Percentiles rank a stretch among this genome's conserved stretches.
phyloP scores from a whole-genome alignment of 2,329 filamentous ascomycete genomes.

The Cryphonectria radicalis region DNA sequence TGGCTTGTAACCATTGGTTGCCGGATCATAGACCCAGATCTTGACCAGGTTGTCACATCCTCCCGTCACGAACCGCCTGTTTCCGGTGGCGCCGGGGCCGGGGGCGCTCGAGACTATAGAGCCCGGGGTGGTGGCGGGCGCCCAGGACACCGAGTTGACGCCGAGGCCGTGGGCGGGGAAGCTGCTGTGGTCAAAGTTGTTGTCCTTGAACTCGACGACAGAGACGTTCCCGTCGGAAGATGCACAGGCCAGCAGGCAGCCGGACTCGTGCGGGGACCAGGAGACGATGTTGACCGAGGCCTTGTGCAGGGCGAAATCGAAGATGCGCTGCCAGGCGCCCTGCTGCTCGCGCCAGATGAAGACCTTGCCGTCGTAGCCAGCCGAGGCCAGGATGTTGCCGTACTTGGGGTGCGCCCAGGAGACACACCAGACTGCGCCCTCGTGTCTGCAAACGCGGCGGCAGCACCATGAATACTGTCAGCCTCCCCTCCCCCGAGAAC shows the following conservation, averaged over 20 bases:
- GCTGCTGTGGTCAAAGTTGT: constrained; percentile 85
- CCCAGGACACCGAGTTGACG: constrained; percentile 96
- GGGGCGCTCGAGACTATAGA: constrained; percentile 78
- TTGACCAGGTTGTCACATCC: constrained; percentile 93
- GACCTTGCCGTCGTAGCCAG: constrained; percentile 96
- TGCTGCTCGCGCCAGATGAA: constrained; percentile 95
- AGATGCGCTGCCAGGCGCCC: constrained; percentile 80
- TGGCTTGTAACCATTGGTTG: constrained; percentile 64
- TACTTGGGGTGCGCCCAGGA: constrained; percentile 99
- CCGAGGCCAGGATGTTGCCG: constrained; percentile 94
- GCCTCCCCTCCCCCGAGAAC: not conserved
- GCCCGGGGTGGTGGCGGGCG: constrained; percentile 81
- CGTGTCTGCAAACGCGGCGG: constrained; percentile 67
- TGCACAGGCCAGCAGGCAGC: constrained; percentile 92
- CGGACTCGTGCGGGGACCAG: constrained; percentile 96
- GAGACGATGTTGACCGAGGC: constrained; percentile 95
- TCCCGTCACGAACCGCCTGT: constrained; percentile 89
- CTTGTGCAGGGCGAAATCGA: constrained; percentile 91
- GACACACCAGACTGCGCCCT: constrained; percentile 97
- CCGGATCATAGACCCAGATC: constrained; percentile 82
- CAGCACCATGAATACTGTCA: not conserved
- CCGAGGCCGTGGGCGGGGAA: constrained; percentile 93
- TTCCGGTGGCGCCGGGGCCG: constrained; percentile 61
- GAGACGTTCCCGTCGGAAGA: constrained; percentile 92
- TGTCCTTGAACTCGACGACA: constrained; percentile 96